Conservation (phyloP, 345 rosid species). For the Salix brachista region DNA sequence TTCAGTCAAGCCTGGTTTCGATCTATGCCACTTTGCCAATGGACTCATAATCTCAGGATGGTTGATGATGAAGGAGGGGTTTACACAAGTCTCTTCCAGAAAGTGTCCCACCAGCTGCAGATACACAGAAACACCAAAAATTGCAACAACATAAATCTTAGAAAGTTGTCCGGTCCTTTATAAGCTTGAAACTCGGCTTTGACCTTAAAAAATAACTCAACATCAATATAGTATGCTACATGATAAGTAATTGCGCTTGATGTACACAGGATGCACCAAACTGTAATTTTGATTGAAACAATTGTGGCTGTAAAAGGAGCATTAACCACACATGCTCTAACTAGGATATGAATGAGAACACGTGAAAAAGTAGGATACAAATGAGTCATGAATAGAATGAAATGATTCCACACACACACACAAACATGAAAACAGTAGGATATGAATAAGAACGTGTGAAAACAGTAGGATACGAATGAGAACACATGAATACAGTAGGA, state of each 20-base stretch:
- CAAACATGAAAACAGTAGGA: too few species aligned
- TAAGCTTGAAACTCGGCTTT: not conserved
- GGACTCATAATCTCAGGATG: conserved; percentile 95
- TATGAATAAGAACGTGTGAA: too few species aligned
- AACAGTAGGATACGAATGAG: not conserved
- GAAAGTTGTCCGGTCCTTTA: not conserved
- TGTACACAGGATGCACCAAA: not conserved
- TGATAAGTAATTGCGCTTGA: not conserved
- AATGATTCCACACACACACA: not conserved
- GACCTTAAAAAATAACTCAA: not conserved
- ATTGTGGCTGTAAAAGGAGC: not conserved
- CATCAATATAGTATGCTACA: not conserved
- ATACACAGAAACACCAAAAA: conserved; percentile 1
- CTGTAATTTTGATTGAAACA: not conserved
- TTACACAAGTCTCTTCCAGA: conserved; percentile 82
- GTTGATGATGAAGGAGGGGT: conserved; percentile 88
- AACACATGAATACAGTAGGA: not conserved
- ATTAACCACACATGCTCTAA: too few species aligned
- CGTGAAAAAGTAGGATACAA: too few species aligned
- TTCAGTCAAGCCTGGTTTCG: conserved; percentile 66
- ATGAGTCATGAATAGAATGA: not conserved
- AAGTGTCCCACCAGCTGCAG: conserved; percentile 94
- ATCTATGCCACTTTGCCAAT: conserved; percentile 85
- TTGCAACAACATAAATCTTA: not conserved
- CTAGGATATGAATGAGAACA: too few species aligned